phyloP scores from a whole-genome alignment of 169 alveolate species.

The Ichthyophthirius multifiliis region DNA sequence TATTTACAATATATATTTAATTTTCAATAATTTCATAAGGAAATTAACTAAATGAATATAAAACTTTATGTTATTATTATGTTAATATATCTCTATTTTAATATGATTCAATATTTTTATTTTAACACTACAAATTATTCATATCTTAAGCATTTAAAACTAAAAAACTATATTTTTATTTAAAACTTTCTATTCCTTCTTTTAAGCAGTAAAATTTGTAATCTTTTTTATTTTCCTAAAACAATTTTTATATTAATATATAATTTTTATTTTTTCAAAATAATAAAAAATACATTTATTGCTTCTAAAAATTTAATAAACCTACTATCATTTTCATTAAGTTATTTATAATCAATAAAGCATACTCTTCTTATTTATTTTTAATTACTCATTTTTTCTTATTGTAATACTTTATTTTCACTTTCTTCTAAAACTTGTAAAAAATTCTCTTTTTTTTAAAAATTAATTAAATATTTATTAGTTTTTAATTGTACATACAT shows the following conservation, averaged over 20 bases:
- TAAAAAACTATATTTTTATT: background rate
- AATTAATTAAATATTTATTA: no score
- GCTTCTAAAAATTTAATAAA: background rate
- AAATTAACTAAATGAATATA: background rate
- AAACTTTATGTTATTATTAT: background rate
- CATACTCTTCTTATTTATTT: background rate
- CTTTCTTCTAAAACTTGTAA: background rate
- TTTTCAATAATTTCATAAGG: background rate
- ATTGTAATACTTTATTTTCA: background rate
- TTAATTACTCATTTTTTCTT: background rate
- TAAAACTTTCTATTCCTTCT: background rate
- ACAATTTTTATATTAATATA: background rate
- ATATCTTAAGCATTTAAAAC: background rate
- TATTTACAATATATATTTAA: background rate
- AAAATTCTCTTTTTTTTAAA: no score
- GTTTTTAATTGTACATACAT: no score
- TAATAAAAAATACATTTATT: background rate
- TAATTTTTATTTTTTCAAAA: background rate
- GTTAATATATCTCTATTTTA: background rate
- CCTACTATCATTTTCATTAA: background rate
- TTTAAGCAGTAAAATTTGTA: background rate
- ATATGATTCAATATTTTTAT: background rate
- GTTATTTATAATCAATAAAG: background rate
- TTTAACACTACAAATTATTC: background rate
- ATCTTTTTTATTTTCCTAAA: background rate